Percentiles rank a stretch among this genome's conserved stretches.
phyloP scores from a whole-genome alignment of 257 asterid species.

The Oldenlandia corymbosa region DNA sequence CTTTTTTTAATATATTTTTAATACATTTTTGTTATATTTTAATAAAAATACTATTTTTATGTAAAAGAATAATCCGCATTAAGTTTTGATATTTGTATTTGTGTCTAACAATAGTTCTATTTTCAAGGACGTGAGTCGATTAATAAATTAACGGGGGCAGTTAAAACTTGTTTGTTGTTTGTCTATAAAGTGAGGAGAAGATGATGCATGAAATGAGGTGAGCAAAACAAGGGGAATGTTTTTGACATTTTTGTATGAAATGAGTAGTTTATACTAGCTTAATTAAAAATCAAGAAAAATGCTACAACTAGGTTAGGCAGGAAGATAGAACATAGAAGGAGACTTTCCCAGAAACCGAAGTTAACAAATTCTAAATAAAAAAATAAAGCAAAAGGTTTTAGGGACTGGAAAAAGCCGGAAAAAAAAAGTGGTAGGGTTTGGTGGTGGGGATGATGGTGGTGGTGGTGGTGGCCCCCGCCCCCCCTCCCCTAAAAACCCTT shows the following conservation, averaged over 20 bases:
- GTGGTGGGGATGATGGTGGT: slow-evolving; percentile 20
- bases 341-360: slow-evolving; percentile 44
- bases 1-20: no score
- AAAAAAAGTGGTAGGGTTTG: no score
- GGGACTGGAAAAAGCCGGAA: slow-evolving; percentile 37
- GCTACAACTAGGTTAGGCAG: no score
- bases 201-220: slow-evolving; percentile 12
- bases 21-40: no score
- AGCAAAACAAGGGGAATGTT: slow-evolving; percentile 14
- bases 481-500: neutral
- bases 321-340: neutral
- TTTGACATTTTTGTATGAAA: neutral
- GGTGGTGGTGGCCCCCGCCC: slow-evolving; percentile 27
- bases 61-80: no score
- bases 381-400: slow-evolving; percentile 23
- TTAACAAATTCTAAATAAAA: neutral
- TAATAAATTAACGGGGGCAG: no score
- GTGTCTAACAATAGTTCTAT: no score
- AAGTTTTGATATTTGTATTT: no score
- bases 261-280: no score
- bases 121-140: no score
- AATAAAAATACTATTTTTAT: no score
- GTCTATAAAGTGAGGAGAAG: neutral
- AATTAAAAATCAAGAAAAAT: no score
- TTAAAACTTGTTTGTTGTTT: neutral